Evolutionary conservation across 495 filamentous ascomycete species (phyloP).

Genomic region (Glonium stellatum): DNA sequence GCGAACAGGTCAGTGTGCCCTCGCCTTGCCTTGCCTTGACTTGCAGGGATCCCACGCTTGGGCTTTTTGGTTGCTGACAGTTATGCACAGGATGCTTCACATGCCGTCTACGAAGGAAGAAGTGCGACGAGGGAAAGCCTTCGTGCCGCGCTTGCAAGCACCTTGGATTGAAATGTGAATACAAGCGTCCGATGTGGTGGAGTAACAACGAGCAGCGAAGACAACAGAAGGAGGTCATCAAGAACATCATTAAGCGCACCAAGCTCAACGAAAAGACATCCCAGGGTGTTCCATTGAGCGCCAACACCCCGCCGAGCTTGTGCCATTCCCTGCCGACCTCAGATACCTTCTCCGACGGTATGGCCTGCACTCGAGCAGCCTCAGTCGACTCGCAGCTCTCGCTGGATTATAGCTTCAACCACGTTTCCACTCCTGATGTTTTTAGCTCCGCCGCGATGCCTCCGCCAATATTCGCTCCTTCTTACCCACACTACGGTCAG

Average conservation of each 20-base stretch:
- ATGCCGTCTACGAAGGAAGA: constrained; percentile 89
- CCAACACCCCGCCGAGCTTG: constrained; percentile 66
- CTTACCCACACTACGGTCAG: constrained; percentile 38
- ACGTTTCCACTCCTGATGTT: constrained; percentile 39
- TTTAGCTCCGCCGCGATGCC: constrained; percentile 35
- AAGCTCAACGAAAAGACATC: constrained; percentile 80
- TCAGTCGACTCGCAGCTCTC: constrained; percentile 73
- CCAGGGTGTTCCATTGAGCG: constrained; percentile 47
- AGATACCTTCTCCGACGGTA: constrained; percentile 65
- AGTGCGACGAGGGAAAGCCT: constrained; percentile 91
- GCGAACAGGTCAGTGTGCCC: constrained; percentile 58
- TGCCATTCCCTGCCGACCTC: constrained; percentile 77
- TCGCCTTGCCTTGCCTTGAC: constrained; percentile 1
- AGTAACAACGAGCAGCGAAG: constrained; percentile 78
- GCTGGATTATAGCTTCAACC: constrained; percentile 68
- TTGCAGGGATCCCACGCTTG: constrained; percentile 30
- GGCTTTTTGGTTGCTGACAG: constrained; percentile 25
- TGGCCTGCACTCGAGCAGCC: constrained; percentile 62
- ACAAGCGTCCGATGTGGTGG: constrained; percentile 97
- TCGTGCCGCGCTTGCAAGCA: constrained; percentile 84
- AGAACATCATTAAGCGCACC: constrained; percentile 93
- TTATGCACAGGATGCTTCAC: constrained; percentile 79
- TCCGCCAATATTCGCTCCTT: constrained; percentile 36
- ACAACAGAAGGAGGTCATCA: constrained; percentile 87
- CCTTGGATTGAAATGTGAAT: constrained; percentile 81